Evolutionary conservation across 169 alveolate species (phyloP).

Genomic region (Babesia ovis): DNA sequence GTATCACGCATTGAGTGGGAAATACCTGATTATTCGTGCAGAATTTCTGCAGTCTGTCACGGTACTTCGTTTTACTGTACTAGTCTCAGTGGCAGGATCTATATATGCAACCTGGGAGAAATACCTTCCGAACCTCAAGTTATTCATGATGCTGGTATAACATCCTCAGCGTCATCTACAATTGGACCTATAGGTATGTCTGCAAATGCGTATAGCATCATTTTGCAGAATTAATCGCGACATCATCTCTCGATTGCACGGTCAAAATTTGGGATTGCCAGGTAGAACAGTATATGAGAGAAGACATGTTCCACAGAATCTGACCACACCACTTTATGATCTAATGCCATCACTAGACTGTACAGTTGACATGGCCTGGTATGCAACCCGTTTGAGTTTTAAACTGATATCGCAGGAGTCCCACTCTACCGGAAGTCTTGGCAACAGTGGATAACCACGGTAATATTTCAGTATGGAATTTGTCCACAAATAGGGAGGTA

Average conservation of each 20-base stretch:
- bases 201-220: neutral
- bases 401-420: neutral
- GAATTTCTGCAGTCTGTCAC: slow-evolving; percentile 5
- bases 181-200: neutral
- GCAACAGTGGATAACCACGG: slow-evolving; percentile 25
- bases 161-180: neutral
- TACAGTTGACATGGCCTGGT: slow-evolving; percentile 9
- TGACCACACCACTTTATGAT: neutral
- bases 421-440: neutral
- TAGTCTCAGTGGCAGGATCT: neutral
- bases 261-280: slow-evolving; percentile 17
- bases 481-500: neutral
- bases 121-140: neutral
- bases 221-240: slow-evolving; percentile 9
- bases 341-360: neutral
- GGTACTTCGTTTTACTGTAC: slow-evolving; percentile 1
- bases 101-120: neutral
- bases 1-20: neutral
- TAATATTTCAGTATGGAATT: slow-evolving; percentile 8
- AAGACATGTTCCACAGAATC: neutral
- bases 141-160: neutral
- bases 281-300: neutral
- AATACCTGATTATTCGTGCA: neutral
- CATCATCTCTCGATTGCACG: slow-evolving; percentile 6
- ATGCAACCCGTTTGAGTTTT: neutral